These are phyloP conservation scores for Colletotrichum filicis DNA, from an alignment of 2,329 filamentous ascomycete genomes.

Conservation along the genomic window DNA sequence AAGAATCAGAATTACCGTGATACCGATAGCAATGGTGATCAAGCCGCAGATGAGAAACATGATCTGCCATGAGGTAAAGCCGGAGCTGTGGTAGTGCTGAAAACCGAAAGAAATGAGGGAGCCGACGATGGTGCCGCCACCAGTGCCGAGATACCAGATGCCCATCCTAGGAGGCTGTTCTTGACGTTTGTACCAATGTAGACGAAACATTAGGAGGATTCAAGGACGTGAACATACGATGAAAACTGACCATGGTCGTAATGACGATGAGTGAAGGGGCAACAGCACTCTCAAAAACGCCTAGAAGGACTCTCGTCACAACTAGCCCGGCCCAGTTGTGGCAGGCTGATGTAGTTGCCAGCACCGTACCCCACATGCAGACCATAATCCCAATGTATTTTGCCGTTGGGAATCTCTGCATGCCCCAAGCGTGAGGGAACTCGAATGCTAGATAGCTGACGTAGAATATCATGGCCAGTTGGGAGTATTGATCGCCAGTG, in stretches of 20 bases:
- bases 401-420: constrained; percentile 53
- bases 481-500: constrained; percentile 65
- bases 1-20: constrained; percentile 68
- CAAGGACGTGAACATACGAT: no score
- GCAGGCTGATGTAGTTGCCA: constrained; percentile 43
- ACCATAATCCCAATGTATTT: constrained; percentile 40
- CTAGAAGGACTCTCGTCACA: constrained; percentile 37
- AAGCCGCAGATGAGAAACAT: constrained; percentile 73
- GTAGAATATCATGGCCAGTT: constrained; percentile 66
- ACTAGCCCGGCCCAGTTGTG: constrained; percentile 36
- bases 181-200: constrained; percentile 54
- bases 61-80: constrained; percentile 51
- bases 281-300: constrained; percentile 41
- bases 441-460: constrained; percentile 71
- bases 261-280: constrained; percentile 58
- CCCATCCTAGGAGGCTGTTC: constrained; percentile 73
- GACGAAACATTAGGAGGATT: no score
- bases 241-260: constrained; percentile 47
- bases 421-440: constrained; percentile 66
- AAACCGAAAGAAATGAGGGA: constrained; percentile 67
- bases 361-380: constrained; percentile 55
- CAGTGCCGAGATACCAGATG: constrained; percentile 73
- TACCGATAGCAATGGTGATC: constrained; percentile 67
- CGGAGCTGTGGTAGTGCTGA: constrained; percentile 57
- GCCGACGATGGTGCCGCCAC: constrained; percentile 66